Conservation (phyloP, 73 alveolate species). For the Paramecium primaurelia region DNA sequence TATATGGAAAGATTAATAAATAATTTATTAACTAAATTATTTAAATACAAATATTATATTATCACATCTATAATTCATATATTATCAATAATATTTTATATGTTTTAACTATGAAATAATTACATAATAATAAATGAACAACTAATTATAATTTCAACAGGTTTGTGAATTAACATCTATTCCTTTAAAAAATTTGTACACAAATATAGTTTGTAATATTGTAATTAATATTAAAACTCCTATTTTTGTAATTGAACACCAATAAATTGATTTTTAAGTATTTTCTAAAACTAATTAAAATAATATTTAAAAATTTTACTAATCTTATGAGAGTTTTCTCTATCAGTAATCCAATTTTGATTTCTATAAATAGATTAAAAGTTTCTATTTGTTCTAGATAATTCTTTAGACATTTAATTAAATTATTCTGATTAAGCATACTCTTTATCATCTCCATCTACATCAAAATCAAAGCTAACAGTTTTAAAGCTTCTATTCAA, state of each 20-base stretch:
- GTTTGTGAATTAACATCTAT: background rate
- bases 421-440: background rate
- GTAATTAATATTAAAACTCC: background rate
- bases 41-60: no score
- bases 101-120: no score
- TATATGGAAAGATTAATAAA: background rate
- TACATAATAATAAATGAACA: background rate
- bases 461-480: background rate
- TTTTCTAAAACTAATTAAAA: background rate
- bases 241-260: background rate
- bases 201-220: background rate
- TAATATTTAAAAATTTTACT: background rate
- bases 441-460: constrained; percentile 4
- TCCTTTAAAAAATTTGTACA: background rate
- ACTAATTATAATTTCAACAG: background rate
- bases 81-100: no score
- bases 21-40: background rate
- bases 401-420: background rate
- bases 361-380: background rate
- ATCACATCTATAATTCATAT: no score
- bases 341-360: background rate
- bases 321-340: background rate
- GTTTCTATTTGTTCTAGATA: background rate
- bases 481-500: background rate
- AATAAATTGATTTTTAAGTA: background rate